Percentiles rank a stretch among this genome's conserved stretches.
These are phyloP conservation scores for Patellaria atrata DNA, from an alignment of 495 filamentous ascomycete genomes.

Conservation along the genomic window DNA sequence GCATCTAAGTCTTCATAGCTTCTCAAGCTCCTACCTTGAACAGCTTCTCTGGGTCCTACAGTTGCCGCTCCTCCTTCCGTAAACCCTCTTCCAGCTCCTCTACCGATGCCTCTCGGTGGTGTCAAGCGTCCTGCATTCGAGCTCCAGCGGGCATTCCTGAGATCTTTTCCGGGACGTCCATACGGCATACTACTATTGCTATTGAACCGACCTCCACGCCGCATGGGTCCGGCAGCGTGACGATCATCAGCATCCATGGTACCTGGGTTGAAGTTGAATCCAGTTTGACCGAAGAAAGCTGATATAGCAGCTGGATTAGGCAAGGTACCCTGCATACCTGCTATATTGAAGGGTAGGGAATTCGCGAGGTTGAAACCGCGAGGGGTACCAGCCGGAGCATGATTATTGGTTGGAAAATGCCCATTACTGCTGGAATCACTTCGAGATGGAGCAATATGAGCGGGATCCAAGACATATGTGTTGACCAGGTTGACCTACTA, in stretches of 20 bases:
- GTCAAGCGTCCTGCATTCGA: constrained; percentile 30
- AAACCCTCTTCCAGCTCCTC: constrained; percentile 26
- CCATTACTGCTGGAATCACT: constrained; percentile 97
- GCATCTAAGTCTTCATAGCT: constrained; percentile 97
- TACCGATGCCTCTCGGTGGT: constrained; percentile 30
- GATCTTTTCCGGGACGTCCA: constrained; percentile 34
- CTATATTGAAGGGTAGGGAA: constrained; percentile 38
- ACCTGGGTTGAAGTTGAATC: constrained; percentile 14
- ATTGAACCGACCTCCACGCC: constrained; percentile 36
- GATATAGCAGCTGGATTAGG: constrained; percentile 31
- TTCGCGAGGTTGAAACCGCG: constrained; percentile 81
- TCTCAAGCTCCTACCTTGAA: constrained; percentile 79
- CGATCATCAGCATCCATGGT: constrained; percentile 26
- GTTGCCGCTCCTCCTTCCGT: constrained; percentile 47
- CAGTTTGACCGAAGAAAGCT: constrained; percentile 39
- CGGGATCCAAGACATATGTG: constrained; percentile 80
- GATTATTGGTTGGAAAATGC: constrained; percentile 71
- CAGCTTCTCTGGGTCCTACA: constrained; percentile 69
- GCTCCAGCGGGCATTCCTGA: constrained; percentile 19
- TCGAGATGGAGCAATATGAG: constrained; percentile 79
- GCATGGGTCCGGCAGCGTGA: constrained; percentile 45
- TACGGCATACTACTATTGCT: constrained; percentile 40
- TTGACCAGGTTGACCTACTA: constrained; percentile 72
- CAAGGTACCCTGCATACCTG: too few relatives aligned
- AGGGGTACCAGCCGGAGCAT: constrained; percentile 68